Base-by-base conservation (phyloP, 208 protist genomes). In the Leishmania aethiopica region DNA sequence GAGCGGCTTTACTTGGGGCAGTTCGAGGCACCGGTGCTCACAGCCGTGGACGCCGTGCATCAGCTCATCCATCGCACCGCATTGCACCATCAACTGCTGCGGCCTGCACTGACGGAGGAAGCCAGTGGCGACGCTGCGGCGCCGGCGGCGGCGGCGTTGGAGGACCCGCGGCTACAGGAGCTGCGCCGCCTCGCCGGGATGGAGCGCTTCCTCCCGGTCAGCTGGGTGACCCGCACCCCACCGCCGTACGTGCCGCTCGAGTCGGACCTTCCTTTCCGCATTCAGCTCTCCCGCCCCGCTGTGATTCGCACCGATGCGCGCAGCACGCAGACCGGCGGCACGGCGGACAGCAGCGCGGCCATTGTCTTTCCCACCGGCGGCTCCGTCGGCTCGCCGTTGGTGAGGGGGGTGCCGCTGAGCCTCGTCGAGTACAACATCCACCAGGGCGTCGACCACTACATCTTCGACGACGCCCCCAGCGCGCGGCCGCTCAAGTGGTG, bases 161-260 rank as follows among this genome's bases (percentile, higher is more conserved):
- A 78, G 19, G 67, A 60, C 10, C 40, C 42, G 37, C 80, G 64
- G 64, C 53, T 84, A 62, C 49, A 84, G 40, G 85, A 83, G 62
- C 75, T 79, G 72, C 84, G 84, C 8, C 82, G 85, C 15, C 78
- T 80, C 10, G 79, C 81, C 42, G 72, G 67, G 51, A 86, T 91
- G 84, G 93, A 97, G 90, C 88, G 79, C 45, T 78, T 96, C 37
- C 83, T 96, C 42, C 92, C 92, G 11, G 83, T 97, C 55, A 93
- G 92, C 74, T 97, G 93, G 92, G 90, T 93, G 35, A 96, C 91
- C 42, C 91, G 91, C 55, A 96, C 93, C 5, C 91, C 91, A 11
- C 93, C 91, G 55, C 95, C 95, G 53, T 97, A 96, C 80, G 92
- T 96, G 47, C 95, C 95, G 22, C 84, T 96, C 2, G 95, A 97